These are phyloP conservation scores for Cinnamomum micranthum DNA, from an alignment of 164 flowering plant species.

Conservation along the genomic window DNA sequence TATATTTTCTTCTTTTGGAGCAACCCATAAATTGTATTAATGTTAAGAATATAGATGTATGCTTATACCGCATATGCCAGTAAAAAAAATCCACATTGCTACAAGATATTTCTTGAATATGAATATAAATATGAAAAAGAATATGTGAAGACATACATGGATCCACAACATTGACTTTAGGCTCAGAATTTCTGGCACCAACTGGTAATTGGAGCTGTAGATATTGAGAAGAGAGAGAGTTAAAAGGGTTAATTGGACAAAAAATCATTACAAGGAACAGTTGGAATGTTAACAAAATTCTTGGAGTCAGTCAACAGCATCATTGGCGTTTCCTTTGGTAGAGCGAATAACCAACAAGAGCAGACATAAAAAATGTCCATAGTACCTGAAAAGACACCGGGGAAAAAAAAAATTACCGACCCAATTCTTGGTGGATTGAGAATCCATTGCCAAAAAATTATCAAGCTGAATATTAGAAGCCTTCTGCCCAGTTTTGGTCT, in stretches of 20 bases:
- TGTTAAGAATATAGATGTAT: no score
- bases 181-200: not conserved
- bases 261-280: not conserved
- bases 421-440: not conserved
- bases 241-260: not conserved
- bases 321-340: constrained; percentile 74
- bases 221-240: not conserved
- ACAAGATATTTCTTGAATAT: no score
- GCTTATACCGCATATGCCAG: no score
- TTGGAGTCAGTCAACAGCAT: constrained; percentile 10
- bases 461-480: no score
- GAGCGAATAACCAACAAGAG: constrained; percentile 92
- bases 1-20: no score
- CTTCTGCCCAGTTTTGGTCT: no score
- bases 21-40: no score
- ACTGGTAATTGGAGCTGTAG: not conserved
- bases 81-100: no score
- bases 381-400: constrained; percentile 50
- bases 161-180: not conserved
- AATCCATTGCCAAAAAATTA: no score
- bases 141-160: not conserved
- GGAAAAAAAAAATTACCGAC: not conserved
- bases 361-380: constrained; percentile 97
- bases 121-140: not conserved
- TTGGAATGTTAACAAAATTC: not conserved